phyloP scores from a whole-genome alignment of 371 early-diverging fungal species.

The Batkoa obscura region DNA sequence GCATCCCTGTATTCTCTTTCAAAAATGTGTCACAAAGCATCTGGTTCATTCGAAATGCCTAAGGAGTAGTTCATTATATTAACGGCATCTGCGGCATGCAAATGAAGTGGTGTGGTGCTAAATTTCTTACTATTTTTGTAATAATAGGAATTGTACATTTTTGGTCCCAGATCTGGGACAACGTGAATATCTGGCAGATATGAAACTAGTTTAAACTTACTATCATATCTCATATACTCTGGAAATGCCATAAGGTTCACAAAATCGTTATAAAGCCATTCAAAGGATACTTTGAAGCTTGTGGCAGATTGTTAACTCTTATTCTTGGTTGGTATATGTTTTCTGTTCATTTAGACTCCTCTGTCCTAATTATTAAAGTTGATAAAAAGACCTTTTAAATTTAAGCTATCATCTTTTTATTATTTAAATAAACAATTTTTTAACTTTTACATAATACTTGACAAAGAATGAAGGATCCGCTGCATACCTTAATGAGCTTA shows the following conservation, averaged over 20 bases:
- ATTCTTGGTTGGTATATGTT: background rate
- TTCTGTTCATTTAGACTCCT: background rate
- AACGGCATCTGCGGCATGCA: conserved; percentile 56
- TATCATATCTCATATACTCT: conserved; percentile 30
- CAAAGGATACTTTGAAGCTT: conserved; percentile 27
- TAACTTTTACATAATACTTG: conserved; percentile 14
- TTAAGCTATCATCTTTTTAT: conserved; percentile 1
- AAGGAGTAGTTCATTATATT: conserved; percentile 31
- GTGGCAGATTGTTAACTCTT: conserved; percentile 48
- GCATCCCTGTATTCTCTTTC: conserved; percentile 15
- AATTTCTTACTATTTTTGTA: conserved; percentile 6
- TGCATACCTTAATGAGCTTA: background rate
- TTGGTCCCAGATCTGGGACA: conserved; percentile 51
- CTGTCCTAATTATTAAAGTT: conserved; percentile 13
- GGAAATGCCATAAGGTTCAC: conserved; percentile 30
- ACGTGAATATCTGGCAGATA: conserved; percentile 25
- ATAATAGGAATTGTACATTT: conserved; percentile 45
- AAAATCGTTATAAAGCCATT: conserved; percentile 26
- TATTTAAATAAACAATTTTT: conserved; percentile 18
- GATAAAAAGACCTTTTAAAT: conserved; percentile 19
- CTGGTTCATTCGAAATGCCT: conserved; percentile 8
- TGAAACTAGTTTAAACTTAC: conserved; percentile 34
- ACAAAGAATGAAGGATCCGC: conserved; percentile 24
- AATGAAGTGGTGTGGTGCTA: conserved; percentile 46
- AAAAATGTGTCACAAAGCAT: conserved; percentile 51